A percentile compares a stretch with the other conserved stretches of the same genome.
Conservation (phyloP, 2,329 filamentous ascomycete species). For the Verticillium albo-atrum region DNA sequence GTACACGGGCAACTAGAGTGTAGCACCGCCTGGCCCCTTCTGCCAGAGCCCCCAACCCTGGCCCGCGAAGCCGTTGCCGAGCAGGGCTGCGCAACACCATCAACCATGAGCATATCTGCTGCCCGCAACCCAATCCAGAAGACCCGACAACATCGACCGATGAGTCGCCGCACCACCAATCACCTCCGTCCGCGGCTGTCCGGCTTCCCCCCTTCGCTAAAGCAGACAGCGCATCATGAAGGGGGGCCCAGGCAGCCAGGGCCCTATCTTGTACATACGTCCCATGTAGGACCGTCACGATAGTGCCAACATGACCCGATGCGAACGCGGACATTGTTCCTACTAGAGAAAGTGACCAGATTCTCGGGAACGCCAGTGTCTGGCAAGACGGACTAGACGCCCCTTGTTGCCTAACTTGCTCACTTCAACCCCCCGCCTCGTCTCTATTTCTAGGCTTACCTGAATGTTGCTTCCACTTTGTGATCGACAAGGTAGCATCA, state of each 20-base stretch:
- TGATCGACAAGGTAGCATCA: background rate
- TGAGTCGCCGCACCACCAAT: background rate
- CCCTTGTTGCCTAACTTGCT: background rate
- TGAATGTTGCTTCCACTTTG: background rate
- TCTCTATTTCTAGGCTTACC: background rate
- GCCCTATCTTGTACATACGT: background rate
- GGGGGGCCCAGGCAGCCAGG: background rate
- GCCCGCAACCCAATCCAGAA: background rate
- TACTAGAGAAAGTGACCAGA: background rate
- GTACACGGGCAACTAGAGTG: background rate
- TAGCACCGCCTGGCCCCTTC: background rate
- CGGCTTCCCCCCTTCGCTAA: background rate
- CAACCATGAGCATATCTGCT: background rate
- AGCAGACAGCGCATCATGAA: background rate
- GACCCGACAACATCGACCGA: background rate
- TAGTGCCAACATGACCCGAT: background rate
- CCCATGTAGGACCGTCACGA: background rate
- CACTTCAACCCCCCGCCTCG: background rate
- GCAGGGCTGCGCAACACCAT: background rate
- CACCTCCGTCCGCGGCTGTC: background rate
- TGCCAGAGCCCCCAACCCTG: background rate
- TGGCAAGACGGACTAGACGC: background rate
- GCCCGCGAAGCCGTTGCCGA: background rate
- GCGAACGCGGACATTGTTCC: slow-evolving; percentile 1
- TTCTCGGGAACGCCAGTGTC: background rate